Evolutionary conservation across 2,329 filamentous ascomycete genomes (phyloP), one percentile per base, ranked within the genome.

Genomic region (Claviceps sp.): DNA sequence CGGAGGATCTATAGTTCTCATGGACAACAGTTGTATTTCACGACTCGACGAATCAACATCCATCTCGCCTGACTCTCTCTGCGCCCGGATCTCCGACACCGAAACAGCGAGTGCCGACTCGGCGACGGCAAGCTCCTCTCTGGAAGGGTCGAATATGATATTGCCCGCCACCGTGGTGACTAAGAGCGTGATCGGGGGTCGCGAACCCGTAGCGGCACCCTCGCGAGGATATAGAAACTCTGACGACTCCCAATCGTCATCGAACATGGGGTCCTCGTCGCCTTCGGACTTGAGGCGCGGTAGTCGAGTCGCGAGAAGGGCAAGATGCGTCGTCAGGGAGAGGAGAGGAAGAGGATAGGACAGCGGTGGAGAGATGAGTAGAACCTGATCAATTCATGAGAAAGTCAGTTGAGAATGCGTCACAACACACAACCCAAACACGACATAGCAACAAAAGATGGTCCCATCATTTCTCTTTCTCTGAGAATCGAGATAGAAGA

Each of bases 201-300:
- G 79, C 11, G 72, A 64, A 0, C 61, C 60, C 17, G 64, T 59
- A 22, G 60, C 56, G 4, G 59, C 61, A 38, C 59, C 61, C 14
- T 68, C 64, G 54, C 75, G 76, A 1, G 82, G 78, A 70, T 94
- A 98, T 34, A 98, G 73, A 53, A 82, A 83, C 17, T 81, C 76
- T 1, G 89, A 83, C 16, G 85, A 86, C 57, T 86, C 88, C 93
- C 93, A 98, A 71, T 98, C 93, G 70, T 98, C 93, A 71, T 96
- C 86, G 69, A 98, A 98, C 64, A 96, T 83, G 13, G 93, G 93
- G 61, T 98, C 93, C 71, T 98, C 93, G 69, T 97, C 91, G 53
- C 81, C 80, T 67, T 95, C 87, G 1, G 90, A 96, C 65, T 88
- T 88, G 50, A 96, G 75, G 26, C 82, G 79, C 7, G 93, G 93